A percentile compares a stretch with the other conserved stretches of the same genome.
phyloP scores from a whole-genome alignment of 2,329 filamentous ascomycete species.

The Monosporascus ibericus region DNA sequence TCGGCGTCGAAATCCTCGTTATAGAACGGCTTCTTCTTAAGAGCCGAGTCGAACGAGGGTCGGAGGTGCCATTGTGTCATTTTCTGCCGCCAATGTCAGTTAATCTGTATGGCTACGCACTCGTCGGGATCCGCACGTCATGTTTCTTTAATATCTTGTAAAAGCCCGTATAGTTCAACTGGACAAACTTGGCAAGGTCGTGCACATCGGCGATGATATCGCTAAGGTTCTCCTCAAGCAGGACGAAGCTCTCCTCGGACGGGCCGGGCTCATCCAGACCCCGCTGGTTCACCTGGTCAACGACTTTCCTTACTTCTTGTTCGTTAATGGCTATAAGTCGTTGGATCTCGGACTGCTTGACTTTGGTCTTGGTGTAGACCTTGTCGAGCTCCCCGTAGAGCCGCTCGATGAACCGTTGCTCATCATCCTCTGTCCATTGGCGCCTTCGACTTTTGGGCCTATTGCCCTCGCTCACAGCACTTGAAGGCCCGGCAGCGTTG shows the following conservation, averaged over 20 bases:
- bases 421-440: slow-evolving; percentile 86
- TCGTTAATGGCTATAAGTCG: slow-evolving; percentile 83
- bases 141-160: slow-evolving; percentile 99
- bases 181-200: slow-evolving; percentile 95
- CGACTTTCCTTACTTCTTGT: slow-evolving; percentile 80
- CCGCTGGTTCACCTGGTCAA: slow-evolving; percentile 63
- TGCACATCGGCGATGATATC: slow-evolving; percentile 98
- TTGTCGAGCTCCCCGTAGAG: slow-evolving; percentile 93
- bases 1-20: slow-evolving; percentile 98
- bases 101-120: not conserved
- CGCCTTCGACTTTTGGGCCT: slow-evolving; percentile 44
- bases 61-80: slow-evolving; percentile 87
- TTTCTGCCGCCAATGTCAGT: slow-evolving; percentile 55
- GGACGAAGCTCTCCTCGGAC: slow-evolving; percentile 86
- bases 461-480: slow-evolving; percentile 27
- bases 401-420: slow-evolving; percentile 78
- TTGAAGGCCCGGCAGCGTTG: slow-evolving; percentile 32
- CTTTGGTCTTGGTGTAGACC: slow-evolving; percentile 94
- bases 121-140: slow-evolving; percentile 55
- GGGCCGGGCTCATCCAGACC: slow-evolving; percentile 54
- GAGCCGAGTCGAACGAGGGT: slow-evolving; percentile 88
- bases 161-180: slow-evolving; percentile 97
- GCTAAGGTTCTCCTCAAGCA: slow-evolving; percentile 89
- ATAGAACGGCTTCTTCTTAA: slow-evolving; percentile 97
- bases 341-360: slow-evolving; percentile 94